These are phyloP conservation scores for Kregervanrija fluxuum DNA, from an alignment of 805 yeast genomes.

Conservation along the genomic window DNA sequence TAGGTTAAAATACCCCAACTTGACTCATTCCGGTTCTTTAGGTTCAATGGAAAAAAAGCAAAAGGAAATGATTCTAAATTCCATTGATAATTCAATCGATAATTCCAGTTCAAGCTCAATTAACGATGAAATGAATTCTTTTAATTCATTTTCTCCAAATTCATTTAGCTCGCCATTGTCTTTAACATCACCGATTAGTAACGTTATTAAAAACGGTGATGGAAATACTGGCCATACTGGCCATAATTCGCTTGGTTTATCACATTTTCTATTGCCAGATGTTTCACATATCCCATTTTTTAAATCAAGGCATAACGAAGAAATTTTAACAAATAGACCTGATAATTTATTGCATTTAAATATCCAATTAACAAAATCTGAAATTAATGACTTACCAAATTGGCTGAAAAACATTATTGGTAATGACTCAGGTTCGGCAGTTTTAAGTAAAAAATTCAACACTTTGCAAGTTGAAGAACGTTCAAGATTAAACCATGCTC, in stretches of 20 bases:
- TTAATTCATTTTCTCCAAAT: conserved; percentile 15
- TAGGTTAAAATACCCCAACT: neutral
- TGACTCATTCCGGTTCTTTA: neutral
- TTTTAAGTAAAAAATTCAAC: conserved; percentile 48
- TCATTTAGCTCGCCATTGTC: conserved; percentile 8
- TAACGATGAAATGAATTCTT: conserved; percentile 2
- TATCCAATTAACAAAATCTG: conserved; percentile 15
- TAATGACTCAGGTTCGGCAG: conserved; percentile 30
- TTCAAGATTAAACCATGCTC: conserved; percentile 48
- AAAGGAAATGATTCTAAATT: neutral
- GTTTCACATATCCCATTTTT: conserved; percentile 34
- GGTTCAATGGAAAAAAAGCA: neutral
- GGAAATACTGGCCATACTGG: neutral
- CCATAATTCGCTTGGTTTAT: conserved; percentile 27
- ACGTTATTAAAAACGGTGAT: neutral
- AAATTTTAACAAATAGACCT: conserved; percentile 25
- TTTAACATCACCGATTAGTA: conserved; percentile 15
- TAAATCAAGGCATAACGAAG: conserved; percentile 49
- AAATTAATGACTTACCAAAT: conserved; percentile 33
- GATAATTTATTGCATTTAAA: conserved; percentile 23
- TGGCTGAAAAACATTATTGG: conserved; percentile 44
- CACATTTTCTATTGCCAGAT: conserved; percentile 50
- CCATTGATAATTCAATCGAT: neutral
- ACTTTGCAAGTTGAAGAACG: conserved; percentile 65
- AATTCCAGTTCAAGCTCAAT: conserved; percentile 4